Base-by-base conservation (phyloP, 169 alveolate species). In the Toxoplasma gondii region DNA sequence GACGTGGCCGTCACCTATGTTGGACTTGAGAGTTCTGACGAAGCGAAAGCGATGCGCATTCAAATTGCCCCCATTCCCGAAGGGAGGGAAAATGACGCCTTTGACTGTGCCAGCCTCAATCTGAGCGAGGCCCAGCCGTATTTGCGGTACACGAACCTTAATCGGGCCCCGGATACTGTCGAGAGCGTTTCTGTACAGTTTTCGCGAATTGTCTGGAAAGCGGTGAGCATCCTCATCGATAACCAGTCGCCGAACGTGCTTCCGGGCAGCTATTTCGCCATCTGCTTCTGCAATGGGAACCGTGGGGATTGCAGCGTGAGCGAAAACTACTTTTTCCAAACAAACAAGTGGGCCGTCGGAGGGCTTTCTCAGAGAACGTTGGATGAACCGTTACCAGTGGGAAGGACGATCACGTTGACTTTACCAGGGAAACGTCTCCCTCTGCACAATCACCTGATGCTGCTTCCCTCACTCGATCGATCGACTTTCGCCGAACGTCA, bases 211-310 rank as follows among this genome's bases (percentile, higher is more conserved):
- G 7, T 74, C 0, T 93, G 95, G 95, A 69, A 69, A 22, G 64
- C 70, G 12, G 91, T 87, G 39, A 67, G 58, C 91, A 83, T 93
- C 84, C 78, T 93, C 45, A 70, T 36, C 45, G 95, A 93, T 58
- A 91, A 70, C 44, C 16, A 69, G n/a, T 17, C 84, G 12, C 44
- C 54, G 2, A 83, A 54, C 22, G 82, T 87, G 9, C 12, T 80
- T 41, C 93, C 90, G 7, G 95, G 95, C 70, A 91, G 44, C 12
- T 29, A n/a, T 74, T 93, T 69, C 54, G 95, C 93, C 29, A 49
- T 93, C 53, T 93, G 95, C 91, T 86, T 93, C 44, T 93, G 95
- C 53, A 92, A 93, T 41, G 95, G 95, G 43, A 49, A 38, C 54
- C n/a, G 43, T 17, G 43, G 81, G 45, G 93, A 91, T 4, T 93